A percentile compares a stretch with the other conserved stretches of the same genome.
Conservation (phyloP, 1,284 basidiomycete species). For the Puccinia sorghi region DNA sequence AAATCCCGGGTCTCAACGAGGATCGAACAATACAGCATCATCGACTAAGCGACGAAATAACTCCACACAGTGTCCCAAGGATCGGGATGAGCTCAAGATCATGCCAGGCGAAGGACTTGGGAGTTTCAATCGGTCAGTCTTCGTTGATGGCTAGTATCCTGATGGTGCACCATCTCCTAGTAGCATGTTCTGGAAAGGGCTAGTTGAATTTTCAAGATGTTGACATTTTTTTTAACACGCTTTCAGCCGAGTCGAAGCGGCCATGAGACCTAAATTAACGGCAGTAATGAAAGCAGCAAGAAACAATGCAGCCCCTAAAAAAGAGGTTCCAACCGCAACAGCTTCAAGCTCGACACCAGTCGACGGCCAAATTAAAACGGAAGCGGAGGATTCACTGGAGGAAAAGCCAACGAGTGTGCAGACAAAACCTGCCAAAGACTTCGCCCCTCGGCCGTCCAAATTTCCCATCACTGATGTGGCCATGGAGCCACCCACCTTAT, state of each 20-base stretch:
- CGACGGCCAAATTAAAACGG: neutral
- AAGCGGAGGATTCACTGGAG: neutral
- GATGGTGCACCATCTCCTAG: neutral
- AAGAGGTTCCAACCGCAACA: neutral
- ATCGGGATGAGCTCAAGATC: slow-evolving; percentile 10
- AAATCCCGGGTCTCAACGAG: neutral
- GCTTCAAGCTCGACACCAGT: neutral
- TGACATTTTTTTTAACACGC: neutral
- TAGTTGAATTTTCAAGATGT: neutral
- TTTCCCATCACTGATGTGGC: slow-evolving; percentile 13
- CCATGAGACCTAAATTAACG: slow-evolving; percentile 18
- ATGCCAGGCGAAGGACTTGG: slow-evolving; percentile 16
- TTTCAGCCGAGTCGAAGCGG: slow-evolving; percentile 31
- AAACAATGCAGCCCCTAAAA: neutral
- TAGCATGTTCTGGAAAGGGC: too few species aligned
- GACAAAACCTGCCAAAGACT: slow-evolving; percentile 16
- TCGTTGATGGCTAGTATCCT: neutral
- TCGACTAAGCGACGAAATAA: neutral
- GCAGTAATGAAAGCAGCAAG: slow-evolving; percentile 28
- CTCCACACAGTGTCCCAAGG: neutral
- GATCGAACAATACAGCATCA: neutral
- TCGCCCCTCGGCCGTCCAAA: slow-evolving; percentile 15
- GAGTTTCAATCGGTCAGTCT: slow-evolving; percentile 23
- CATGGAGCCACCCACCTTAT: slow-evolving; percentile 27
- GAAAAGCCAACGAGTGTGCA: neutral